phyloP scores from a whole-genome alignment of 192 early-diverging fungal species.

The Coemansia sp. region DNA sequence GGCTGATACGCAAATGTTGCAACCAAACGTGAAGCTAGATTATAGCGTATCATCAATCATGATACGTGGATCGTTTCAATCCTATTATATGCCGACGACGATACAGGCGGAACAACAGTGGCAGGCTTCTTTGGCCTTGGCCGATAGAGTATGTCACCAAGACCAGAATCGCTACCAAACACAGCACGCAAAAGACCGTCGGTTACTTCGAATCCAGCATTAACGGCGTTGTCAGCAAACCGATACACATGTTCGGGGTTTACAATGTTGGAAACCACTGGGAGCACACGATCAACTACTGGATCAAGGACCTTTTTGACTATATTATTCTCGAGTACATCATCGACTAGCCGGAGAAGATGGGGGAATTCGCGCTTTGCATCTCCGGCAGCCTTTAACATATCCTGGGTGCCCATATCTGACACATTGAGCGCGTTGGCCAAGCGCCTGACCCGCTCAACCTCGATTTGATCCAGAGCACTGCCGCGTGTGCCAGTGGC shows the following conservation, averaged over 20 bases:
- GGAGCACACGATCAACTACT: slow-evolving; percentile 49
- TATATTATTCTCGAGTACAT: slow-evolving; percentile 41
- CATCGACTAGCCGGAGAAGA: slow-evolving; percentile 46
- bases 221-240: slow-evolving; percentile 51
- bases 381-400: slow-evolving; percentile 44
- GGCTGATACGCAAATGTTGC: background rate
- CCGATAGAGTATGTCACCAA: slow-evolving; percentile 47
- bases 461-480: slow-evolving; percentile 38
- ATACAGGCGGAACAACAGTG: slow-evolving; percentile 27
- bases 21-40: background rate
- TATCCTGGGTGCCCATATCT: slow-evolving; percentile 45
- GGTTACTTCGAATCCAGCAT: slow-evolving; percentile 50
- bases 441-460: slow-evolving; percentile 45
- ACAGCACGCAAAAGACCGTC: slow-evolving; percentile 49
- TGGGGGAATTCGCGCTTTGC: slow-evolving; percentile 54
- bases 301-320: slow-evolving; percentile 53
- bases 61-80: slow-evolving; percentile 20
- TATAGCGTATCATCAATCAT: background rate
- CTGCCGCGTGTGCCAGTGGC: slow-evolving; percentile 2
- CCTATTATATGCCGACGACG: slow-evolving; percentile 1
- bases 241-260: slow-evolving; percentile 50
- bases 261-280: slow-evolving; percentile 40
- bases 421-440: slow-evolving; percentile 53
- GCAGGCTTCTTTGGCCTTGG: slow-evolving; percentile 54
- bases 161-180: slow-evolving; percentile 52